phyloP scores from a whole-genome alignment of 2,329 filamentous ascomycete genomes.

The Penicillium sp. region DNA sequence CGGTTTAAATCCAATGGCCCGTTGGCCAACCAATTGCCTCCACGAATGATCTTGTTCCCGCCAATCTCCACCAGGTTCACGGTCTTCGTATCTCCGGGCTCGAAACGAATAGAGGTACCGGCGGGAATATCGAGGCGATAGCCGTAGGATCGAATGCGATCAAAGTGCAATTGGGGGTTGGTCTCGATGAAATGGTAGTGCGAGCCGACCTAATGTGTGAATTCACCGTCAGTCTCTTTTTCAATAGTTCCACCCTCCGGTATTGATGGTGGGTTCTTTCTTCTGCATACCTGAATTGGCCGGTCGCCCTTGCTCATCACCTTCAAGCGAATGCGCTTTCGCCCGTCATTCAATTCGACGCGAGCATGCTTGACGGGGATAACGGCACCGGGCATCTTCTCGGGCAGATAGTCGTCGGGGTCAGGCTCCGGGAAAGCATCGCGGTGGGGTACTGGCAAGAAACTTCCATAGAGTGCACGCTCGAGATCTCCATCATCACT shows the following conservation, averaged over 20 bases:
- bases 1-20: slow-evolving; percentile 70
- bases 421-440: slow-evolving; percentile 70
- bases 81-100: slow-evolving; percentile 90
- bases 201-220: slow-evolving; percentile 70
- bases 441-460: slow-evolving; percentile 76
- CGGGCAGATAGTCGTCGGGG: slow-evolving; percentile 67
- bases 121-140: slow-evolving; percentile 87
- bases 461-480: slow-evolving; percentile 88
- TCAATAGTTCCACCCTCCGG: no score
- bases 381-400: slow-evolving; percentile 78
- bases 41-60: slow-evolving; percentile 76
- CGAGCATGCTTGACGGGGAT: slow-evolving; percentile 69
- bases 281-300: slow-evolving; percentile 73
- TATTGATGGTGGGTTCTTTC: neutral
- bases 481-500: slow-evolving; percentile 83
- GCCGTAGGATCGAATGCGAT: slow-evolving; percentile 79
- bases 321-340: slow-evolving; percentile 72
- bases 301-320: slow-evolving; percentile 88
- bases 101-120: slow-evolving; percentile 89
- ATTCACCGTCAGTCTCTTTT: neutral
- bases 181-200: slow-evolving; percentile 96
- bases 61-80: slow-evolving; percentile 88
- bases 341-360: slow-evolving; percentile 73
- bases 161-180: slow-evolving; percentile 89
- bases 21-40: slow-evolving; percentile 79